Base-by-base conservation (phyloP, 164 flowering plant species). In the Amborella trichopoda region DNA sequence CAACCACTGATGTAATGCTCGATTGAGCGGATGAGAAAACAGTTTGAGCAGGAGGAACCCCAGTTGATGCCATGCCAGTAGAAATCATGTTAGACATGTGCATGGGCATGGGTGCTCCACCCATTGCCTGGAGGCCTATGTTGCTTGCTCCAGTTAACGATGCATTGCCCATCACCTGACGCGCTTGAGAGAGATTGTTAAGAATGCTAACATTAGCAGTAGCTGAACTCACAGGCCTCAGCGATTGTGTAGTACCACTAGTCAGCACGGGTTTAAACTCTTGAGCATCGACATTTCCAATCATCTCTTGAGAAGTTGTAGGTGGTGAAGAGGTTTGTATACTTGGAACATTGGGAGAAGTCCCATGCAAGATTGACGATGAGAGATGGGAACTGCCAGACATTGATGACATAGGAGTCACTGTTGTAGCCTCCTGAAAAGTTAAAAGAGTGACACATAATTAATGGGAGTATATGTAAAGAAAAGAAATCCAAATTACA, bases 31-130 rank as follows among this genome's bases (percentile, higher is more conserved):
- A 70, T 46, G 95, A 69, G 52, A 75, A 62, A 25, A 71, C 77
- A 46, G 59, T 71, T 64, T 80, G 95, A 49, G 77, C 21, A 41
- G 45, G 45, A 41, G 58, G 52, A 48, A 86, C 61, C 33, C 84
- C 75, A 48, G 93, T 67, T 40, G 95, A 75, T 43, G 77, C 53
- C 85, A 81, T 84, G 52, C 95, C 97, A 68, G 75, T 81, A 48
- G 95, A 83, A 49, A 90, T 79, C 95, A 90, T 77, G 40, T 79
- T 89, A 42, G 88, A 79, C 85, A 85, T 70, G 48, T 81, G 91
- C 81, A 82, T 68, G 19, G 81, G 76, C 59, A 89, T 72, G 18
- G 81, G 74, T 55, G 70, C 68, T 57, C 71, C 83, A 39, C 76
- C 76, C 73, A 81, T 69, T 33, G 83, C 66, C 44, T 54, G 83